These are phyloP conservation scores for Teratosphaeria nubilosa DNA, from an alignment of 2,329 filamentous ascomycete species.

Conservation along the genomic window DNA sequence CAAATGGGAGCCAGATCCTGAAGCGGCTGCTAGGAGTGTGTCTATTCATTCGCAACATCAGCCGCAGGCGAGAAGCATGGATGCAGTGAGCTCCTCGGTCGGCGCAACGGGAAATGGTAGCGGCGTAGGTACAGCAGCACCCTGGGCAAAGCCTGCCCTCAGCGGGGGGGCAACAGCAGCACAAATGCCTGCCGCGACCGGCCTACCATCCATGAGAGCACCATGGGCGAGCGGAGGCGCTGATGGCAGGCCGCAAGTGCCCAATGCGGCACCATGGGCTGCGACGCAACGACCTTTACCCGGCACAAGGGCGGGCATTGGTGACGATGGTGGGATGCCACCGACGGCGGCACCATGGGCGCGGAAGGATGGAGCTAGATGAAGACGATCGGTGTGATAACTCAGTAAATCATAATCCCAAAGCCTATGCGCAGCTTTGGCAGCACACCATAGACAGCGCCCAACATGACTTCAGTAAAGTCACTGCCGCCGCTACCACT, in stretches of 20 bases:
- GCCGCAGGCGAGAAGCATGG: constrained; percentile 14
- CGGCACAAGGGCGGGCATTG: background rate
- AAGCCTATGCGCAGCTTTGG: no score
- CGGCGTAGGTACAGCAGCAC: constrained; percentile 12
- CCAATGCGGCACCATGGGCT: background rate
- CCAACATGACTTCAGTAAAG: no score
- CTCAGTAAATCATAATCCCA: no score
- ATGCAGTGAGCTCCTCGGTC: constrained; percentile 7
- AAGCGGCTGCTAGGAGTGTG: constrained; percentile 19
- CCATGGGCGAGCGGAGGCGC: constrained; percentile 12
- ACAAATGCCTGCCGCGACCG: constrained; percentile 17
- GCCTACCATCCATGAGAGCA: constrained; percentile 19
- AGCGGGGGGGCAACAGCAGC: constrained; percentile 6
- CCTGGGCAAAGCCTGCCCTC: constrained; percentile 16
- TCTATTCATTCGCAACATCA: constrained; percentile 20
- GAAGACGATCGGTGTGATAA: background rate
- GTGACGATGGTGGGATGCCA: background rate
- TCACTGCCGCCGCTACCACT: no score
- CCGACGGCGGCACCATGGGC: constrained; percentile 16
- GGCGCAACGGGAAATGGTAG: constrained; percentile 4
- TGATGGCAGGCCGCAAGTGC: background rate
- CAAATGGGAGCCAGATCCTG: constrained; percentile 36
- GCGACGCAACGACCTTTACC: background rate
- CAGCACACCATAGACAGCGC: no score
- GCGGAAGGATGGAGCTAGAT: background rate